A percentile compares a stretch with the other conserved stretches of the same genome.
phyloP scores from a whole-genome alignment of 768 basidiomycete genomes.

The Lyophyllum semitale region DNA sequence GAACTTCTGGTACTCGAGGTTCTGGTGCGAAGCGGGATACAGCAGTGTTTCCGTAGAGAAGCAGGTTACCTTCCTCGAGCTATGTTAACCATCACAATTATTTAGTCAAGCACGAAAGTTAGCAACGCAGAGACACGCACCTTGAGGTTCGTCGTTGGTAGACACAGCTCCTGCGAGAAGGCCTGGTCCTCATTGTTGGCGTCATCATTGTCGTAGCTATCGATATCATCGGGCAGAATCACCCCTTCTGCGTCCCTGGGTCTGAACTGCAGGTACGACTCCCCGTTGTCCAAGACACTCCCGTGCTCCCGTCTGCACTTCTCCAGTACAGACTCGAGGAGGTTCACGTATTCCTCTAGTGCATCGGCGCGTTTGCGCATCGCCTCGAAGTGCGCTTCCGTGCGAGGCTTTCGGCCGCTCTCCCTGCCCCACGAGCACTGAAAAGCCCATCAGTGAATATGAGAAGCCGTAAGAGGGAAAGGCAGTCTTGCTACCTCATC shows the following conservation, averaged over 20 bases:
- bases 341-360: constrained; percentile 38
- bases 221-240: constrained; percentile 18
- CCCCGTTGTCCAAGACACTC: constrained; percentile 24
- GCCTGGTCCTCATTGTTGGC: constrained; percentile 26
- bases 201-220: constrained; percentile 23
- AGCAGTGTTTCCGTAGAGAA: constrained; percentile 43
- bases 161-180: constrained; percentile 37
- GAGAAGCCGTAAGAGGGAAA: background rate
- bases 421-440: constrained; percentile 49
- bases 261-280: constrained; percentile 32
- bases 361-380: constrained; percentile 42
- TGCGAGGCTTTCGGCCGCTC: constrained; percentile 40
- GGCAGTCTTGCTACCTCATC: constrained; percentile 31
- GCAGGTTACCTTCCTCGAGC: constrained; percentile 42
- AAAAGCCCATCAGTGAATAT: background rate
- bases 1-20: constrained; percentile 14
- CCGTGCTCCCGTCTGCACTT: constrained; percentile 40
- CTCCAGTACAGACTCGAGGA: constrained; percentile 45
- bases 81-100: constrained; percentile 19
- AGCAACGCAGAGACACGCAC: constrained; percentile 22
- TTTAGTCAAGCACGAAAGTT: background rate
- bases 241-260: constrained; percentile 25
- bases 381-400: constrained; percentile 47
- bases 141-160: constrained; percentile 40
- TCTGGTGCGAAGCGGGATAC: constrained; percentile 41